These are phyloP conservation scores for Seiridium unicorne DNA, from an alignment of 2,329 filamentous ascomycete species.

Conservation along the genomic window DNA sequence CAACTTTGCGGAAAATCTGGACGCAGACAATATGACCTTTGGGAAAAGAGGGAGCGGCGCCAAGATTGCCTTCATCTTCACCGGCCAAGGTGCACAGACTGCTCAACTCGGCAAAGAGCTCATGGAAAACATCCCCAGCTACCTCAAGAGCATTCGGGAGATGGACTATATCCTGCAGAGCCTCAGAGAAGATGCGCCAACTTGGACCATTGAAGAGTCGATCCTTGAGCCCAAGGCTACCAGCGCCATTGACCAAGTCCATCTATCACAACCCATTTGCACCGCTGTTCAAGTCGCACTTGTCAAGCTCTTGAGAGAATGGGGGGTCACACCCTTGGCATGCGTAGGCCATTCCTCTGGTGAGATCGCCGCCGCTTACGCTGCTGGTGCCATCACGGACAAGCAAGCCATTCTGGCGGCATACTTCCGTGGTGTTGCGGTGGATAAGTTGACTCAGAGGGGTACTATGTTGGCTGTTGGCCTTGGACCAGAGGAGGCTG, in stretches of 20 bases:
- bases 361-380: background rate
- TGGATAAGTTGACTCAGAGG: background rate
- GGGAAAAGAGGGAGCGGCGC: background rate
- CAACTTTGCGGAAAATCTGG: background rate
- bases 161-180: background rate
- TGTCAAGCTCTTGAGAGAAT: background rate
- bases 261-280: background rate
- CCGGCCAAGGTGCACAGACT: constrained; percentile 8
- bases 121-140: constrained; percentile 4
- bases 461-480: background rate
- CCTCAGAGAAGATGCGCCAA: background rate
- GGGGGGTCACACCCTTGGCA: background rate
- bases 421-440: background rate
- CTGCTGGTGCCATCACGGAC: background rate
- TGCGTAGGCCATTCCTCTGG: background rate
- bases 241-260: background rate
- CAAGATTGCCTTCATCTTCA: constrained; percentile 2
- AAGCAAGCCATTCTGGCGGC: background rate
- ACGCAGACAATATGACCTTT: background rate
- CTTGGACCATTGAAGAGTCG: background rate
- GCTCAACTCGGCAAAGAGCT: constrained; percentile 9
- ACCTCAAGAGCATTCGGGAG: background rate
- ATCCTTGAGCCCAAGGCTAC: background rate
- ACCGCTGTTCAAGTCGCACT: background rate
- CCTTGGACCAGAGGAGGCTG: background rate